A percentile compares a stretch with the other conserved stretches of the same genome.
Evolutionary conservation across 768 basidiomycete genomes (phyloP).

Genomic region (Wakefieldia striispora): DNA sequence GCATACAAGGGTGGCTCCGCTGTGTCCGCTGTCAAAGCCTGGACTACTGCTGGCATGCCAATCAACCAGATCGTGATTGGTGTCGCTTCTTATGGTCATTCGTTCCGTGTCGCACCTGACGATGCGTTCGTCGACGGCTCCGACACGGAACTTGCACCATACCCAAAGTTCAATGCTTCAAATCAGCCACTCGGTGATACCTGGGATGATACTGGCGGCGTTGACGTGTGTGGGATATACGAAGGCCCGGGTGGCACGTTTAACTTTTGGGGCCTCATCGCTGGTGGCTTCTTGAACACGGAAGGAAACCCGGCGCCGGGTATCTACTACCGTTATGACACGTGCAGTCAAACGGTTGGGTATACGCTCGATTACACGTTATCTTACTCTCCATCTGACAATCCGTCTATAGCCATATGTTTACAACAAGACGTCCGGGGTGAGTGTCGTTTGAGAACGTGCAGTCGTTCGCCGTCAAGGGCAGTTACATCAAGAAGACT

Average conservation of each 20-base stretch:
- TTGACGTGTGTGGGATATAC: conserved; percentile 52
- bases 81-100: conserved; percentile 78
- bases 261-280: conserved; percentile 58
- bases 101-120: conserved; percentile 47
- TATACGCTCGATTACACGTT: neutral
- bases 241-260: conserved; percentile 49
- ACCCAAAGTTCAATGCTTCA: conserved; percentile 45
- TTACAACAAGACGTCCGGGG: conserved; percentile 49
- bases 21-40: conserved; percentile 65
- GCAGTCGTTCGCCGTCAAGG: conserved; percentile 40
- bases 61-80: conserved; percentile 67
- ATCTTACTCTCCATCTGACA: neutral
- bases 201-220: conserved; percentile 49
- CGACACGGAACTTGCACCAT: conserved; percentile 38
- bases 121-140: conserved; percentile 36
- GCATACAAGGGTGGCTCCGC: conserved; percentile 52
- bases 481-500: conserved; percentile 37
- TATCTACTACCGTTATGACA: conserved; percentile 52
- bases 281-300: conserved; percentile 48
- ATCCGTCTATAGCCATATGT: conserved; percentile 49
- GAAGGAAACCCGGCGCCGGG: conserved; percentile 19
- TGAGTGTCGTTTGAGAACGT: conserved; percentile 64
- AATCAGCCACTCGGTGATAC: conserved; percentile 47
- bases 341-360: conserved; percentile 67
- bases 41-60: conserved; percentile 77